Percentiles rank a stretch among this genome's conserved stretches.
Conservation (phyloP, 2,329 filamentous ascomycete species). For the Byssochlamys sp. region DNA sequence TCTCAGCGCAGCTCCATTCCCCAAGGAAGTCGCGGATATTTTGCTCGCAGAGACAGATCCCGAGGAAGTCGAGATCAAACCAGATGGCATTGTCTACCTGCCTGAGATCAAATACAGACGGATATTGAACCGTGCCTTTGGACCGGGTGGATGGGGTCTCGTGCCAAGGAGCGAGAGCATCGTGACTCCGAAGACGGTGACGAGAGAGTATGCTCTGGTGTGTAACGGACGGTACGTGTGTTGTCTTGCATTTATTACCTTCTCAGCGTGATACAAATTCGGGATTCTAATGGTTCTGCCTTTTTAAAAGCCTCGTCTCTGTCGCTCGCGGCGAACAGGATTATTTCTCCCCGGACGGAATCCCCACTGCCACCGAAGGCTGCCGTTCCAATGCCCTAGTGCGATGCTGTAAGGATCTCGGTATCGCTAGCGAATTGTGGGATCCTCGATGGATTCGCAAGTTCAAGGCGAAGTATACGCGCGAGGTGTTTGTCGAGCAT, state of each 20-base stretch:
- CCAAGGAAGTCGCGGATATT: conserved; percentile 57
- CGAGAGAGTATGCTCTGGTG: conserved; percentile 86
- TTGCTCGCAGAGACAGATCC: conserved; percentile 58
- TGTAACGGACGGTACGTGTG: conserved; percentile 65
- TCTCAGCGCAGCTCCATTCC: conserved; percentile 61
- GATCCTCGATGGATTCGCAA: conserved; percentile 81
- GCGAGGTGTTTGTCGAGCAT: conserved; percentile 87
- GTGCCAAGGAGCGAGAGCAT: conserved; percentile 78
- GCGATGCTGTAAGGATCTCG: conserved; percentile 96
- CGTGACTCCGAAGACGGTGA: conserved; percentile 70
- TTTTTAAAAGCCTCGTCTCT: conserved; percentile 61
- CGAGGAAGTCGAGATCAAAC: conserved; percentile 89
- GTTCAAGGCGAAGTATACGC: conserved; percentile 65
- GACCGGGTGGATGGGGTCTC: conserved; percentile 89
- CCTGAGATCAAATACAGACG: conserved; percentile 96
- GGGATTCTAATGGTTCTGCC: conserved; percentile 2
- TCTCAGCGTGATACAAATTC: neutral
- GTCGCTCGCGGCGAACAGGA: conserved; percentile 89
- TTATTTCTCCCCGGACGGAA: conserved; percentile 81
- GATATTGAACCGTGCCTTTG: conserved; percentile 82
- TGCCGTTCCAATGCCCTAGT: conserved; percentile 97
- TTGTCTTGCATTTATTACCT: neutral
- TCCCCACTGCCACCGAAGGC: conserved; percentile 89
- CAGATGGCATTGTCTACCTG: conserved; percentile 89
- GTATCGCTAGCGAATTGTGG: conserved; percentile 91